Conservation (phyloP, 1,284 basidiomycete genomes). For the Ceratobasidium sp. region DNA sequence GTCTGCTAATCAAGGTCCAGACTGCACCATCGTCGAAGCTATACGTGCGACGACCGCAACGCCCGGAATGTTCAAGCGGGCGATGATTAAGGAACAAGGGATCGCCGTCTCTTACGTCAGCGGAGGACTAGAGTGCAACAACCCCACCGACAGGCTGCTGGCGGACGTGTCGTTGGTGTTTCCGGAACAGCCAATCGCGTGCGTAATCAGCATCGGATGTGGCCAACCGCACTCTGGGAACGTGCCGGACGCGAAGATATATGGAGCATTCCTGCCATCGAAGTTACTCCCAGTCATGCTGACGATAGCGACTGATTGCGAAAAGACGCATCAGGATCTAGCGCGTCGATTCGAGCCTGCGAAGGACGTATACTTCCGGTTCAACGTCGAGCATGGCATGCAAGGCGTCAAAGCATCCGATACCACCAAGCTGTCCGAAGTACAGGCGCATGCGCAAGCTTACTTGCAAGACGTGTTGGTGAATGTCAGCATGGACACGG, state of each 20-base stretch:
- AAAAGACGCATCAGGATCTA: neutral
- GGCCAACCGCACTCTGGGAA: neutral
- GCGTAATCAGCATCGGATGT: neutral
- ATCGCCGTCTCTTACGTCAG: neutral
- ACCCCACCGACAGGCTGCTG: neutral
- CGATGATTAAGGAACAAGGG: neutral
- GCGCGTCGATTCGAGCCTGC: neutral
- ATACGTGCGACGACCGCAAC: neutral
- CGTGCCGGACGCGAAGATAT: neutral
- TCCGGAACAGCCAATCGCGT: neutral
- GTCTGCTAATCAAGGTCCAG: neutral
- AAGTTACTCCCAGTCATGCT: neutral
- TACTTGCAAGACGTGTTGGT: neutral
- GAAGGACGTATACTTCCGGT: neutral
- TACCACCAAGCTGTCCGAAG: neutral
- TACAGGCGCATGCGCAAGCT: neutral
- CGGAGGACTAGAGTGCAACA: neutral
- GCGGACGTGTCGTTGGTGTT: neutral
- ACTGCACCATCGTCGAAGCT: constrained; percentile 3
- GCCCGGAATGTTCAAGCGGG: constrained; percentile 9
- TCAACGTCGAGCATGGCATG: neutral
- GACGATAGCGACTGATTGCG: neutral
- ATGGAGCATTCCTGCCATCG: neutral
- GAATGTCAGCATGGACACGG: neutral
- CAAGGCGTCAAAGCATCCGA: neutral